phyloP scores from a whole-genome alignment of 1,139 yeast species.

The Kodamaea arcana region DNA sequence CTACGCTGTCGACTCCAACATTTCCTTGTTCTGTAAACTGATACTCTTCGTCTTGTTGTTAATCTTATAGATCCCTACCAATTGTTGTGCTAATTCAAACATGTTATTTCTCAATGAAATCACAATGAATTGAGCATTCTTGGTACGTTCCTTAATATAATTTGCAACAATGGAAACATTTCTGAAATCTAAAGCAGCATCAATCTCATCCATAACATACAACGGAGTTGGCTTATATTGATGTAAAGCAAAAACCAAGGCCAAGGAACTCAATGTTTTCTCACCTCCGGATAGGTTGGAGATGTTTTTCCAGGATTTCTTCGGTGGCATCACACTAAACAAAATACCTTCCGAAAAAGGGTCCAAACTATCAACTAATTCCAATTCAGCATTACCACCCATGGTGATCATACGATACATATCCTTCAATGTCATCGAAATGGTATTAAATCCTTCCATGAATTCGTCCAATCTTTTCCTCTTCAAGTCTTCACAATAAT shows the following conservation, averaged over 20 bases:
- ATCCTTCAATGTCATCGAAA: constrained; percentile 85
- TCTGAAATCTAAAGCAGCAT: constrained; percentile 96
- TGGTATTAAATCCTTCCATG: constrained; percentile 85
- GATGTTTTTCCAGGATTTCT: constrained; percentile 95
- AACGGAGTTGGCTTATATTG: constrained; percentile 96
- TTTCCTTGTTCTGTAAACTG: constrained; percentile 64
- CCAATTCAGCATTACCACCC: constrained; percentile 99
- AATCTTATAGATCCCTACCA: constrained; percentile 94
- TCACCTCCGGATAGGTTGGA: constrained; percentile 97
- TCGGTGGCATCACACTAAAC: constrained; percentile 99
- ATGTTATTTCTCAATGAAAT: constrained; percentile 93
- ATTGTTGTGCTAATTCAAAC: constrained; percentile 93
- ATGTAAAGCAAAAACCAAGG: constrained; percentile 93
- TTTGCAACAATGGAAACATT: constrained; percentile 97
- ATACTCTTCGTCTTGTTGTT: constrained; percentile 87
- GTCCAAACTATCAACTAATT: constrained; percentile 89
- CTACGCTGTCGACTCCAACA: too few relatives aligned
- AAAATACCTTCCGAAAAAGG: constrained; percentile 98
- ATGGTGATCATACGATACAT: constrained; percentile 98
- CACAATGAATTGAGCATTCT: constrained; percentile 94
- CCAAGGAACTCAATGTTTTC: constrained; percentile 90
- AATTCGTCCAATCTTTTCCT: constrained; percentile 80
- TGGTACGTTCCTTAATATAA: constrained; percentile 91
- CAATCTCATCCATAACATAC: constrained; percentile 99
- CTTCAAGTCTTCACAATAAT: constrained; percentile 64